Percentiles rank a stretch among this genome's conserved stretches.
These are phyloP conservation scores for Penicillium pulvis DNA, from an alignment of 495 filamentous ascomycete species.

Conservation along the genomic window DNA sequence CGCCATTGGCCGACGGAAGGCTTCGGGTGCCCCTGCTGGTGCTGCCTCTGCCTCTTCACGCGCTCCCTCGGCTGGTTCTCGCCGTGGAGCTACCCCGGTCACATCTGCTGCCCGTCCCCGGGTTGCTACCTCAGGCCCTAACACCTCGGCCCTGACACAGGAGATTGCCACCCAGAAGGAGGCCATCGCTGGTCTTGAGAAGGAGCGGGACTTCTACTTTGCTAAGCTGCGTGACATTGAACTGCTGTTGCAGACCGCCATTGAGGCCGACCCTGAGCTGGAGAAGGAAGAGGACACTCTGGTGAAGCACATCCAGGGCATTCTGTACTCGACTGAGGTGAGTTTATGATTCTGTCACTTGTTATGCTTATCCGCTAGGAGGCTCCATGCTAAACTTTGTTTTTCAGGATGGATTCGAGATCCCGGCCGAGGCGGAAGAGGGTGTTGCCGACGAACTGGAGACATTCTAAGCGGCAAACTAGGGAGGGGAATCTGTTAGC, in stretches of 20 bases:
- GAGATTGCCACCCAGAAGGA: slow-evolving; percentile 86
- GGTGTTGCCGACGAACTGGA: slow-evolving; percentile 47
- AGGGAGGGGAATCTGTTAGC: slow-evolving; percentile 9
- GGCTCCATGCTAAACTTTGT: not conserved
- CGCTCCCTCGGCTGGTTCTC: slow-evolving; percentile 28
- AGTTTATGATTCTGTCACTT: slow-evolving; percentile 18
- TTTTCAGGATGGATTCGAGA: slow-evolving; percentile 56
- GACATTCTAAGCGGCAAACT: slow-evolving; percentile 44
- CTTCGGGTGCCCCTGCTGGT: slow-evolving; percentile 57
- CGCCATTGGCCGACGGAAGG: slow-evolving; percentile 81
- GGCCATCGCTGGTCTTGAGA: slow-evolving; percentile 81
- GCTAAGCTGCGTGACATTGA: slow-evolving; percentile 97
- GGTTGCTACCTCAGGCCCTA: slow-evolving; percentile 51
- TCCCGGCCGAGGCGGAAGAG: slow-evolving; percentile 43
- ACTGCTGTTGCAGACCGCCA: slow-evolving; percentile 84
- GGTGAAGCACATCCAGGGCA: slow-evolving; percentile 91
- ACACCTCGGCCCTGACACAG: slow-evolving; percentile 67
- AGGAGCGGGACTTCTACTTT: slow-evolving; percentile 98
- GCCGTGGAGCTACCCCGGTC: slow-evolving; percentile 75
- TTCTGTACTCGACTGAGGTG: slow-evolving; percentile 95
- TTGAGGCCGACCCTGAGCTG: slow-evolving; percentile 85
- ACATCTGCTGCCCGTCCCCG: slow-evolving; percentile 55
- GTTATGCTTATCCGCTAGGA: not conserved
- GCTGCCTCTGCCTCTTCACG: slow-evolving; percentile 43
- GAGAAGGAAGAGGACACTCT: slow-evolving; percentile 91